Evolutionary conservation across 352 stramenopile genomes (phyloP).

Genomic region (Halophytophthora polymorphica): DNA sequence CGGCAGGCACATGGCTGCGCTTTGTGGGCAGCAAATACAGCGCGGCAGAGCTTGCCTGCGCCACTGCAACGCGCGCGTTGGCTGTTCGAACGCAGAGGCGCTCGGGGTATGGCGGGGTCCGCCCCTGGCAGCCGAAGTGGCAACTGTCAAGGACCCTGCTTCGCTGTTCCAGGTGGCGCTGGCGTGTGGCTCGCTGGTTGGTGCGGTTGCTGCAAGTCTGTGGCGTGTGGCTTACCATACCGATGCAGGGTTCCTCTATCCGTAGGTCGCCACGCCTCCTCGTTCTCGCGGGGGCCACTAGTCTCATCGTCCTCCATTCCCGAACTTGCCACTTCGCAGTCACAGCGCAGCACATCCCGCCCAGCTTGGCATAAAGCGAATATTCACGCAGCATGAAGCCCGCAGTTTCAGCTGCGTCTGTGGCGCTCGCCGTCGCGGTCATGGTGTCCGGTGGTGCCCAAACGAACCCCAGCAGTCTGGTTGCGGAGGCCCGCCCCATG

Average conservation of each 20-base stretch:
- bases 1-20: too few relatives aligned
- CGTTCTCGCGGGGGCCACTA: background rate
- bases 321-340: constrained; percentile 19
- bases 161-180: too few relatives aligned
- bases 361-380: constrained; percentile 4
- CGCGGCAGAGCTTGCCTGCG: too few relatives aligned
- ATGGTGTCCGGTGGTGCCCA: constrained; percentile 11
- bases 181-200: too few relatives aligned
- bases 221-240: too few relatives aligned
- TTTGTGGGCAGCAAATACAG: too few relatives aligned
- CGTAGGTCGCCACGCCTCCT: background rate
- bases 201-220: too few relatives aligned
- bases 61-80: background rate
- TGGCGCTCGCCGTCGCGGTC: constrained; percentile 20
- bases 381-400: constrained; percentile 18
- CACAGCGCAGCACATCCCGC: constrained; percentile 3
- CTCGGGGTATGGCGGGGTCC: too few relatives aligned
- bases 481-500: constrained; percentile 32
- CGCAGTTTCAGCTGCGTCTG: constrained; percentile 16
- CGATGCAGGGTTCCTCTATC: background rate
- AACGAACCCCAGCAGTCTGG: constrained; percentile 19
- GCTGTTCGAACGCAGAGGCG: background rate
- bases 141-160: background rate
- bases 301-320: constrained; percentile 7
- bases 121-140: background rate